Conservation (phyloP, 345 rosid species). For the Moringa oleifera region DNA sequence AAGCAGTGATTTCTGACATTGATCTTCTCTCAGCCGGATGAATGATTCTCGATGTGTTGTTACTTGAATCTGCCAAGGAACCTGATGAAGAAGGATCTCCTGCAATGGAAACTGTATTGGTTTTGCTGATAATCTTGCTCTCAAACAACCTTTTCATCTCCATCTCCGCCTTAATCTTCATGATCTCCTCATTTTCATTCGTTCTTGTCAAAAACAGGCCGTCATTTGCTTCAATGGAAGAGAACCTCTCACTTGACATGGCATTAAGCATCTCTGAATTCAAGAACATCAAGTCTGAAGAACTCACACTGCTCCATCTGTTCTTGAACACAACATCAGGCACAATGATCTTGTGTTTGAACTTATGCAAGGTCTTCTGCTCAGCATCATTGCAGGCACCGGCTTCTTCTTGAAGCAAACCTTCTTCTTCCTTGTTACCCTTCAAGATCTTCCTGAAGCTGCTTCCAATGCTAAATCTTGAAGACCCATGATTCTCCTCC, state of each 20-base stretch:
- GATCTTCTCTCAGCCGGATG: slow-evolving; percentile 48
- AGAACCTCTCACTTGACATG: slow-evolving; percentile 50
- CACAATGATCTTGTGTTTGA: slow-evolving; percentile 63
- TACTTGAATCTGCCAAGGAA: no score
- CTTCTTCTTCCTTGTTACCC: slow-evolving; percentile 18
- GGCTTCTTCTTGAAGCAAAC: slow-evolving; percentile 20
- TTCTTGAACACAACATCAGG: slow-evolving; percentile 70
- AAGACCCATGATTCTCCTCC: slow-evolving; percentile 47
- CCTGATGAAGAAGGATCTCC: slow-evolving; percentile 29
- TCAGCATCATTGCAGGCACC: slow-evolving; percentile 18
- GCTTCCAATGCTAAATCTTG: slow-evolving; percentile 64
- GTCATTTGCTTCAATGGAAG: slow-evolving; percentile 6
- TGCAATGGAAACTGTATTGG: slow-evolving; percentile 10
- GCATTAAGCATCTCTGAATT: slow-evolving; percentile 63
- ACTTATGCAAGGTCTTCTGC: slow-evolving; percentile 34
- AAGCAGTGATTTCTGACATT: slow-evolving; percentile 64
- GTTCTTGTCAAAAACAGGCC: neutral
- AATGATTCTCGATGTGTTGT: slow-evolving; percentile 24
- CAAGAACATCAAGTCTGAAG: slow-evolving; percentile 73
- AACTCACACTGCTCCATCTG: slow-evolving; percentile 85
- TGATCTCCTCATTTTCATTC: slow-evolving; percentile 23
- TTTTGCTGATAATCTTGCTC: slow-evolving; percentile 29
- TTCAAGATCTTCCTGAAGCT: slow-evolving; percentile 59
- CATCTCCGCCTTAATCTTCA: slow-evolving; percentile 55
- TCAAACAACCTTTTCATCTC: slow-evolving; percentile 58